Evolutionary conservation across 306 rosid species (phyloP), one percentile per base, ranked within the genome.

Genomic region (Corylus avellana): DNA sequence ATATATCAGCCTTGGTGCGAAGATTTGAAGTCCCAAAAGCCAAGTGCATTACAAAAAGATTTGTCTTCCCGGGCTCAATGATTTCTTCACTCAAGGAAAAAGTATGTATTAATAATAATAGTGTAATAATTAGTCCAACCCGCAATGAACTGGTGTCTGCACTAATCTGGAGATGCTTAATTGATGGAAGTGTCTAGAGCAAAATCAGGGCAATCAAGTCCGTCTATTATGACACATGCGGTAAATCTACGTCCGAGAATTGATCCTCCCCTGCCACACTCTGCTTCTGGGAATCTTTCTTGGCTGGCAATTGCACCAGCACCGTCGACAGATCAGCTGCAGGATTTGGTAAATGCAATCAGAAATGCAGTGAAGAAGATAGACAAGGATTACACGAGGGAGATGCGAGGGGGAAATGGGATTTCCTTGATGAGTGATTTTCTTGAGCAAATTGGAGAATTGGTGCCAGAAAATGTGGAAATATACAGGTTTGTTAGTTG

Each of bases 81-180:
- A 81, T 87, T 44, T 54, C 84, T 18, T 57, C 64, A 3, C 78
- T 90, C 46, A 84, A 90, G 81, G 50, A 84, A 32, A 66, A 63
- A 51, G 78, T 76, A 4, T 16, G 42, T 22, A 22, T 0, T 57
- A 9, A 20, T 11, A 57, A 20, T 16, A 13, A 3, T 22, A 22
- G 1, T 20, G n/a, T 22, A 29, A 0, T 14, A 16, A 13, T 14
- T 35, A 29, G 63, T 7, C 90, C 91, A 5, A 74, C 87, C 4
- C 69, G 85, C 25, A 42, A 81, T 13, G 89, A 86, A 78, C 86
- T 78, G 7, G 83, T 88, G 47, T 76, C 89, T 1, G 84, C 79
- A 0, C 62, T 92, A 32, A 44, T 91, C 17, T 91, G 92, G 93
- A 86, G 85, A 79, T 86, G 79, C 25, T 77, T n/a, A n/a, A n/a